Evolutionary conservation across 768 basidiomycete species (phyloP).

Genomic region (Termitomyces sp.): DNA sequence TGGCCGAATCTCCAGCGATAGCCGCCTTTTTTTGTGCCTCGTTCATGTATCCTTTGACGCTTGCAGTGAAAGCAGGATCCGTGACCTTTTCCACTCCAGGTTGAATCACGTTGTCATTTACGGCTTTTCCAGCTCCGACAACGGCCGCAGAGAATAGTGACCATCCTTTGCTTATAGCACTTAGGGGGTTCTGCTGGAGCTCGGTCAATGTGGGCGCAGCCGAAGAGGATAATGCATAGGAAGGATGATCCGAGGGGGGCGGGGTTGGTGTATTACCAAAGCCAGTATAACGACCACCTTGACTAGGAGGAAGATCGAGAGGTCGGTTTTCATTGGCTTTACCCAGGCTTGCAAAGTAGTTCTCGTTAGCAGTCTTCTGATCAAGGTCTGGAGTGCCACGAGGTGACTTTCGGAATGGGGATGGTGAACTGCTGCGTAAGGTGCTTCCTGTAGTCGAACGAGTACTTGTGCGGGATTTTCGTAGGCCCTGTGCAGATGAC

Average conservation of each 20-base stretch:
- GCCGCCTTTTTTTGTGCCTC: constrained; percentile 65
- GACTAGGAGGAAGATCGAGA: constrained; percentile 80
- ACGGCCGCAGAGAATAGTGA: constrained; percentile 88
- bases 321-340: constrained; percentile 75
- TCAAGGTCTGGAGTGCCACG: constrained; percentile 43
- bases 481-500: constrained; percentile 73
- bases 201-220: constrained; percentile 76
- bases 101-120: constrained; percentile 85
- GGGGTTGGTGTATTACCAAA: constrained; percentile 85
- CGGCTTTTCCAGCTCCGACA: constrained; percentile 67
- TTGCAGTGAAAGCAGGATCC: constrained; percentile 77
- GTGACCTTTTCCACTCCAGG: constrained; percentile 78
- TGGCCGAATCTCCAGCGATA: constrained; percentile 56
- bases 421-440: constrained; percentile 49
- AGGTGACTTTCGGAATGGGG: constrained; percentile 42
- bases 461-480: constrained; percentile 76
- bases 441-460: constrained; percentile 44
- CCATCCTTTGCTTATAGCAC: constrained; percentile 92
- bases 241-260: constrained; percentile 51
- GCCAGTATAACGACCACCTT: constrained; percentile 90
- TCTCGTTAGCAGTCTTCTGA: constrained; percentile 79
- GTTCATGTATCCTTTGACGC: constrained; percentile 64
- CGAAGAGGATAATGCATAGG: constrained; percentile 70
- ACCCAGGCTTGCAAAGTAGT: constrained; percentile 82
- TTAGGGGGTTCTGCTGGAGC: constrained; percentile 80